Conservation (phyloP, 139 green algal genomes). For the Coelastrella sp. region DNA sequence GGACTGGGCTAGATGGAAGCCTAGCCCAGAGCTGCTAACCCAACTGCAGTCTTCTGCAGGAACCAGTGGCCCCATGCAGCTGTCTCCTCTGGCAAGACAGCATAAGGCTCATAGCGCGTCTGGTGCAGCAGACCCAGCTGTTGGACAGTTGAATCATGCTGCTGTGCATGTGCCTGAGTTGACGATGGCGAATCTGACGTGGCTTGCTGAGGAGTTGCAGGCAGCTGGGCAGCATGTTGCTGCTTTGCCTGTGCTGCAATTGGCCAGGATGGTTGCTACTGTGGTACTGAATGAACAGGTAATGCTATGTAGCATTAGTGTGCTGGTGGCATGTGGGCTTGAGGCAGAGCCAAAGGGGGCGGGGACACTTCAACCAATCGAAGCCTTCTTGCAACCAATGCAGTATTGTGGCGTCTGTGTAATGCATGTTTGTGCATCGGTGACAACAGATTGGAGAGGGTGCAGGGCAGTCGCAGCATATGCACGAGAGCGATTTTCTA, state of each 20-base stretch:
- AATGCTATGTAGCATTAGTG: not conserved
- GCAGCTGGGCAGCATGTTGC: constrained; percentile 28
- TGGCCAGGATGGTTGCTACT: constrained; percentile 57
- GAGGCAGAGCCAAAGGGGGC: too few species aligned
- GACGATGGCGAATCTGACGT: constrained; percentile 53
- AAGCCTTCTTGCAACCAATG: too few species aligned
- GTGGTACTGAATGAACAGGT: constrained; percentile 58
- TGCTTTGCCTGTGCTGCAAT: constrained; percentile 59
- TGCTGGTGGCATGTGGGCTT: too few species aligned
- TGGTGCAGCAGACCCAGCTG: not conserved
- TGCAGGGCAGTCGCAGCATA: too few species aligned
- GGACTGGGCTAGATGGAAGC: constrained; percentile 52
- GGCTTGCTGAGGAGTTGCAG: constrained; percentile 44
- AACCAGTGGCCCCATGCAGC: not conserved
- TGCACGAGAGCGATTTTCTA: too few species aligned
- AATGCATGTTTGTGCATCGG: too few species aligned
- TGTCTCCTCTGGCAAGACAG: too few species aligned
- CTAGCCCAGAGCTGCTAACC: not conserved
- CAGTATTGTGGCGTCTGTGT: too few species aligned
- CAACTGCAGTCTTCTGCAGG: not conserved
- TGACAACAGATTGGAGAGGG: too few species aligned
- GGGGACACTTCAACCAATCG: too few species aligned
- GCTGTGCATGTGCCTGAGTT: constrained; percentile 54
- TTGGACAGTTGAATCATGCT: not conserved
- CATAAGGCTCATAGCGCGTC: not conserved